phyloP scores from a whole-genome alignment of 2,329 filamentous ascomycete species.

The Fusarium duplospermum region DNA sequence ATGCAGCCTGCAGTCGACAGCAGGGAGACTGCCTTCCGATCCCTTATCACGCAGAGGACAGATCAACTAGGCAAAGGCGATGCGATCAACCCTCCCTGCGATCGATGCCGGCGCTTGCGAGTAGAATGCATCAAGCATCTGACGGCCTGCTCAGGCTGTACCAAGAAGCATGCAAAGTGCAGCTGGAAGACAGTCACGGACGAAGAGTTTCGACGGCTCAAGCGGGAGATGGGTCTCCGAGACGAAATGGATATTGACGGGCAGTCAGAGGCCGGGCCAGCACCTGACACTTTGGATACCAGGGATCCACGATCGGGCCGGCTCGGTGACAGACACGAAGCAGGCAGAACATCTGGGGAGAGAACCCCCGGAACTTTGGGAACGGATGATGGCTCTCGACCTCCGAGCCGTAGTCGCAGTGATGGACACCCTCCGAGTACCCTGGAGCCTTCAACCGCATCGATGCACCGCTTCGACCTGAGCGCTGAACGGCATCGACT shows the following conservation, averaged over 20 bases:
- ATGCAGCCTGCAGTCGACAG: slow-evolving; percentile 37
- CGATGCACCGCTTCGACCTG: slow-evolving; percentile 38
- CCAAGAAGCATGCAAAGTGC: slow-evolving; percentile 90
- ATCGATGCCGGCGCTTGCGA: slow-evolving; percentile 81
- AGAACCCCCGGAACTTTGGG: slow-evolving; percentile 35
- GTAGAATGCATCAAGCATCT: slow-evolving; percentile 88
- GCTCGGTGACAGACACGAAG: slow-evolving; percentile 29
- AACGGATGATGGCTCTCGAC: slow-evolving; percentile 33
- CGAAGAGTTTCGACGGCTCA: slow-evolving; percentile 66
- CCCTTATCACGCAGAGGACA: slow-evolving; percentile 78
- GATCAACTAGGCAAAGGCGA: slow-evolving; percentile 81
- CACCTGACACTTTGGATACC: slow-evolving; percentile 22
- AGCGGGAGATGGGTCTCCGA: slow-evolving; percentile 43
- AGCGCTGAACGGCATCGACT: slow-evolving; percentile 38
- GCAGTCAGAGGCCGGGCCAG: slow-evolving; percentile 26
- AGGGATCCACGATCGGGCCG: slow-evolving; percentile 20
- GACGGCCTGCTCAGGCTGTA: slow-evolving; percentile 88
- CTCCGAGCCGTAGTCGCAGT: slow-evolving; percentile 39
- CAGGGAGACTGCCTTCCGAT: slow-evolving; percentile 50
- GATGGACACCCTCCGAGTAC: slow-evolving; percentile 32
- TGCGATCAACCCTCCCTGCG: slow-evolving; percentile 83
- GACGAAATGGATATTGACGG: slow-evolving; percentile 29
- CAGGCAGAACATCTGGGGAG: slow-evolving; percentile 28
- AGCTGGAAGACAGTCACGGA: slow-evolving; percentile 85
- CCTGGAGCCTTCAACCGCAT: slow-evolving; percentile 35